These are phyloP conservation scores for Arthrobotrys sinensis DNA, from an alignment of 2,329 filamentous ascomycete species.

Conservation along the genomic window DNA sequence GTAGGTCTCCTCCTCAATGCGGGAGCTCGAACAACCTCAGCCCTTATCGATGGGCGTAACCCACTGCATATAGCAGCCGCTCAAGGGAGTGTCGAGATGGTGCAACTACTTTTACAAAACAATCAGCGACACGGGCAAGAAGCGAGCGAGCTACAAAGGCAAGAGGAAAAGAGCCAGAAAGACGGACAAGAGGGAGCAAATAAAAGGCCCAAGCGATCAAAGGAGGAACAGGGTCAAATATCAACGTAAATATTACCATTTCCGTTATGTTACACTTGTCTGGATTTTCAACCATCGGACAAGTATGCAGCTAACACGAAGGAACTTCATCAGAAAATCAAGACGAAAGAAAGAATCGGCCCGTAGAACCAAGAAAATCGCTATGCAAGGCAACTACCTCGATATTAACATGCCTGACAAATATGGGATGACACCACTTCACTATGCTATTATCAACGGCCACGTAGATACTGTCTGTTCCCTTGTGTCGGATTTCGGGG, in stretches of 20 bases:
- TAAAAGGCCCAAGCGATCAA: too few relatives aligned
- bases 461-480: slow-evolving; percentile 78
- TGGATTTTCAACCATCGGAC: too few relatives aligned
- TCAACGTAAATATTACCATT: too few relatives aligned
- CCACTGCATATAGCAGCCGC: slow-evolving; percentile 84
- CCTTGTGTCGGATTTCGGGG: slow-evolving; percentile 78
- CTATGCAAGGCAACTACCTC: slow-evolving; percentile 77
- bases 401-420: slow-evolving; percentile 83
- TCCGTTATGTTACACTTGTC: too few relatives aligned
- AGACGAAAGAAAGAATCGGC: slow-evolving; percentile 48
- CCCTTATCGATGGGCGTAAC: slow-evolving; percentile 83
- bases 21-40: slow-evolving; percentile 79
- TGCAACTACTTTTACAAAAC: slow-evolving; percentile 79
- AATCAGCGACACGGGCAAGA: slow-evolving; percentile 78
- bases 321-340: too few relatives aligned
- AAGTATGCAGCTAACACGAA: too few relatives aligned
- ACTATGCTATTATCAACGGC: slow-evolving; percentile 82
- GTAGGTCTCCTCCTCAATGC: slow-evolving; percentile 80
- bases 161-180: slow-evolving; percentile 68
- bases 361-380: background rate
- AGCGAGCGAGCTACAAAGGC: slow-evolving; percentile 75
- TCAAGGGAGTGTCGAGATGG: slow-evolving; percentile 78
- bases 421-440: slow-evolving; percentile 77
- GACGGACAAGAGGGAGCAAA: too few relatives aligned
- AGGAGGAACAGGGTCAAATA: too few relatives aligned